Evolutionary conservation across 2,329 filamentous ascomycete species (phyloP), one percentile per base, ranked within the genome.

Genomic region (Colletotrichum cordylinicola): DNA sequence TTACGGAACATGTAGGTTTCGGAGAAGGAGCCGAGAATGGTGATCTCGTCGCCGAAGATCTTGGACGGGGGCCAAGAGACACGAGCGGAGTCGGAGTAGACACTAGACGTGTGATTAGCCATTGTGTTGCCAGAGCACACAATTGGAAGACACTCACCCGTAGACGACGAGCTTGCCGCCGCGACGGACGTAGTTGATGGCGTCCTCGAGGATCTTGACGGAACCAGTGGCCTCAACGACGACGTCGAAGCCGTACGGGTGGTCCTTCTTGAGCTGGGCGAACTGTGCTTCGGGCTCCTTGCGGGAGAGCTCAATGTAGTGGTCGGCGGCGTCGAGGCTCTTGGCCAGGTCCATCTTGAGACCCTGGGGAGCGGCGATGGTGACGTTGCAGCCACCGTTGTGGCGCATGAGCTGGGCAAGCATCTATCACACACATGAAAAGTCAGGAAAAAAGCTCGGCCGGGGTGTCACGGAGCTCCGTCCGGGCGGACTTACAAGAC

Each of bases 141-240:
- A 3, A 18, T 24, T 6, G 6, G 27, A 8, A 5, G 15, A 24
- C 21, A 72, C 80, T 24, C 76, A 84, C 83, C 84, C 93, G 78
- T 94, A 95, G 76, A 94, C 92, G 58, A 94, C 91, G 37, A 95
- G 86, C 82, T 93, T 94, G 72, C 93, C 93, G 56, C 93, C 93
- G 67, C 93, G 90, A 62, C 92, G 91, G 78, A 94, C 92, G 82
- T 94, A 95, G 84, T 94, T 88, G 83, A 95, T 94, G 33, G 92
- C 88, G 80, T 93, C 90, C 81, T 95, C 93, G 4, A 95, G 88
- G 65, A 95, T 92, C 83, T 91, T 92, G 61, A 91, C 87, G 67
- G 90, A 93, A 21, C 93, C 93, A 15, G 93, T 94, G 43, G 93
- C 93, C 86, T 94, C 92, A 27, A 94, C 89, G 29, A 94, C 87